phyloP scores from a whole-genome alignment of 2,329 filamentous ascomycete genomes.

The Chaetomiaceae sp. region DNA sequence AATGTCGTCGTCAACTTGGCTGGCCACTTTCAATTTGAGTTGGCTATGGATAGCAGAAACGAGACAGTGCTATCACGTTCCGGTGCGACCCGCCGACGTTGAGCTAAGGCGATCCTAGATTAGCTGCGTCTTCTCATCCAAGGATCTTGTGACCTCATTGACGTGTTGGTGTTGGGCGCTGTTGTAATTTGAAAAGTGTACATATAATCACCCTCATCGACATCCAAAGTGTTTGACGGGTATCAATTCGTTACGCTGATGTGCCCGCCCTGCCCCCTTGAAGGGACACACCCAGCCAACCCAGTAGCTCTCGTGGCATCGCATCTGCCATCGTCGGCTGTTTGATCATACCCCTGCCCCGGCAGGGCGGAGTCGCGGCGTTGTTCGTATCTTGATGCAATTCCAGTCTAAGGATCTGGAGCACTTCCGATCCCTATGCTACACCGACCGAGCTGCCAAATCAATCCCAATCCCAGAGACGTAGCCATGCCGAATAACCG shows the following conservation, averaged over 20 bases:
- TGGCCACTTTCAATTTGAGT: background rate
- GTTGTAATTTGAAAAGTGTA: too few species aligned
- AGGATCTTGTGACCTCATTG: too few species aligned
- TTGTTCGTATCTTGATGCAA: constrained; percentile 30
- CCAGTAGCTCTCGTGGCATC: constrained; percentile 13
- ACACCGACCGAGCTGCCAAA: constrained; percentile 32
- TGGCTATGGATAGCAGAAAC: too few species aligned
- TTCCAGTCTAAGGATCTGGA: constrained; percentile 34
- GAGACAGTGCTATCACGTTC: too few species aligned
- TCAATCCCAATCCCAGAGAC: constrained; percentile 29
- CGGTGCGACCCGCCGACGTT: too few species aligned
- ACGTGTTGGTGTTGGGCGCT: too few species aligned
- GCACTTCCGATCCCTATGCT: constrained; percentile 36
- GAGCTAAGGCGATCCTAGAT: too few species aligned
- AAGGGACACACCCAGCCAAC: background rate
- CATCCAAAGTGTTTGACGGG: background rate
- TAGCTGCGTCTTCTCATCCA: too few species aligned
- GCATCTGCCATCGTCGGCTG: constrained; percentile 8
- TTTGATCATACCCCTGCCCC: constrained; percentile 21
- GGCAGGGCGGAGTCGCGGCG: constrained; percentile 19
- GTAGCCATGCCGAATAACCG: constrained; percentile 32
- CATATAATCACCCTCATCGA: background rate
- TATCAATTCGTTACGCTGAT: constrained; percentile 15
- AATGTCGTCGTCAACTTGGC: too few species aligned
- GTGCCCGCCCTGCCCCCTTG: constrained; percentile 4